Percentiles rank a stretch among this genome's conserved stretches.
These are phyloP conservation scores for Xylaria venustula DNA, from an alignment of 495 filamentous ascomycete species.

Conservation along the genomic window DNA sequence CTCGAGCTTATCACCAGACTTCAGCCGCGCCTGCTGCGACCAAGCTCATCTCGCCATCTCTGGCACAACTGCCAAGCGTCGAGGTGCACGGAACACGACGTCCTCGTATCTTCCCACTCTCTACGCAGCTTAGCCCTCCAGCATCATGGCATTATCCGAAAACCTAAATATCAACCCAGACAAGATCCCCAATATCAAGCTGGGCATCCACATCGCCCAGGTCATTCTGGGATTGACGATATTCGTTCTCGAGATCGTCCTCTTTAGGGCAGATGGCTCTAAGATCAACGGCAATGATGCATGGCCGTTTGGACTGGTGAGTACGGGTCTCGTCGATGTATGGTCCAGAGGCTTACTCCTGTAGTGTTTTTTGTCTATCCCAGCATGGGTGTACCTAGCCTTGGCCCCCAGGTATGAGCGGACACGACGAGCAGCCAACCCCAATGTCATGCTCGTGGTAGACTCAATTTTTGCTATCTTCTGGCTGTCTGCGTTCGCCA, in stretches of 20 bases:
- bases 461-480: conserved; percentile 73
- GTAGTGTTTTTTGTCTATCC: conserved; percentile 83
- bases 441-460: conserved; percentile 74
- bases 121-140: conserved; percentile 4
- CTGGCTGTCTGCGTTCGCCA: conserved; percentile 82
- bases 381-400: conserved; percentile 77
- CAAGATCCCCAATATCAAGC: conserved; percentile 56
- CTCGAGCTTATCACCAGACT: background rate
- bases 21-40: background rate
- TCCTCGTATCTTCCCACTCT: background rate
- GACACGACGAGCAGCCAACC: conserved; percentile 73
- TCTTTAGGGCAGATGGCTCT: conserved; percentile 61
- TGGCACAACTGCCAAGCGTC: background rate
- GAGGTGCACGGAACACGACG: background rate
- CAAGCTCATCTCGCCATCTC: background rate
- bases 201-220: conserved; percentile 59
- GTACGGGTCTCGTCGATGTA: conserved; percentile 20
- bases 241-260: conserved; percentile 70
- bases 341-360: background rate
- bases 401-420: conserved; percentile 84
- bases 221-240: conserved; percentile 65
- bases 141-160: conserved; percentile 31
- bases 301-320: conserved; percentile 78
- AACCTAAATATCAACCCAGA: conserved; percentile 49
- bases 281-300: conserved; percentile 66